phyloP scores from a whole-genome alignment of 2,329 filamentous ascomycete genomes.

The Mycocentrospora acerina region DNA sequence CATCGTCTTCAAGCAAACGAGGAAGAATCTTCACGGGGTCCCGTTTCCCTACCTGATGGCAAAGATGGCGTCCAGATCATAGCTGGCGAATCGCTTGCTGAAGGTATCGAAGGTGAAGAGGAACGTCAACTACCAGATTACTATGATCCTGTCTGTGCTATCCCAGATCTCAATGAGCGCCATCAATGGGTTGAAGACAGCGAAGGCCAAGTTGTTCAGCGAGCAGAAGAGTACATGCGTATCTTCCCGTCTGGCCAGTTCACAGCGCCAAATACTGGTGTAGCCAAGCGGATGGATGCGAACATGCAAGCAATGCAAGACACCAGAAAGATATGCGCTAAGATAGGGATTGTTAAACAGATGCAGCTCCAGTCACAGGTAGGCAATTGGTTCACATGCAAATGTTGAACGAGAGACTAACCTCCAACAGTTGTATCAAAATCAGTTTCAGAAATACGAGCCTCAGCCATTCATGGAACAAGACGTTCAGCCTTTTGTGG shows the following conservation, averaged over 20 bases:
- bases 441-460: constrained; percentile 97
- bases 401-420: constrained; percentile 11
- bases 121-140: constrained; percentile 89
- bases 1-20: constrained; percentile 67
- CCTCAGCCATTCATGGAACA: constrained; percentile 83
- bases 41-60: constrained; percentile 50
- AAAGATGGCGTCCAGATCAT: constrained; percentile 51
- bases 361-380: constrained; percentile 98
- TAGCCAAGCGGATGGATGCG: constrained; percentile 79
- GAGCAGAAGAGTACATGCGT: constrained; percentile 79
- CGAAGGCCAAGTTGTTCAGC: constrained; percentile 85
- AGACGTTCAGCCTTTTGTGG: constrained; percentile 85
- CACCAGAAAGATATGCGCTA: constrained; percentile 91
- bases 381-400: constrained; percentile 34
- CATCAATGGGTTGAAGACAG: constrained; percentile 87
- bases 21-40: constrained; percentile 47
- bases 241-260: constrained; percentile 77
- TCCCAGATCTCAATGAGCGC: constrained; percentile 78
- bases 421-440: constrained; percentile 76
- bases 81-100: constrained; percentile 76
- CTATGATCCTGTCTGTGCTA: constrained; percentile 81
- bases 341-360: constrained; percentile 97
- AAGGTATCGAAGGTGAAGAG: constrained; percentile 83
- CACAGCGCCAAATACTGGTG: constrained; percentile 68
- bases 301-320: constrained; percentile 97